phyloP scores from a whole-genome alignment of 108 stramenopile species.

The Chaetoceros muelleri region DNA sequence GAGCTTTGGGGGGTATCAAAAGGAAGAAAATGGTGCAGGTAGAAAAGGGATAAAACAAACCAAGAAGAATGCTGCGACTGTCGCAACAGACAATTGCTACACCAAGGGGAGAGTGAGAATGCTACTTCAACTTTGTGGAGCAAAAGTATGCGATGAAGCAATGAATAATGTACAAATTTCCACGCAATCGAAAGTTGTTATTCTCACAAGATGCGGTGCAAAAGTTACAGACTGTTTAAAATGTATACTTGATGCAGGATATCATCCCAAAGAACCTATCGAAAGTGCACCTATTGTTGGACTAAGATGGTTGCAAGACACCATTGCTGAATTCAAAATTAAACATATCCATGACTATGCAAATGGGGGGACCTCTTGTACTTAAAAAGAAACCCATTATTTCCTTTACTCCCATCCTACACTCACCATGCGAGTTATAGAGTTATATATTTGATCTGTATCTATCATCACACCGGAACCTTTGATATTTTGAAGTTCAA shows the following conservation, averaged over 20 bases:
- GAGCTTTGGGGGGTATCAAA: too few species aligned
- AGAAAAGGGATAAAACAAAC: conserved; percentile 6
- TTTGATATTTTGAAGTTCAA: conserved; percentile 30
- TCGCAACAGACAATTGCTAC: conserved; percentile 2
- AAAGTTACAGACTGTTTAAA: too few species aligned
- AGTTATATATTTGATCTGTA: conserved; percentile 68
- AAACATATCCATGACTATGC: background rate
- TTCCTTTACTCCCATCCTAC: conserved; percentile 44
- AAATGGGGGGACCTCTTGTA: background rate
- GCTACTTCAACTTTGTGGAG: conserved; percentile 34
- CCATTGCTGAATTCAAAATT: background rate
- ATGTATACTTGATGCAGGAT: too few species aligned
- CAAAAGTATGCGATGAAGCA: conserved; percentile 20
- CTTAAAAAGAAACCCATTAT: too few species aligned
- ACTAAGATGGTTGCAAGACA: background rate
- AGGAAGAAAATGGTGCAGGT: conserved; percentile 1
- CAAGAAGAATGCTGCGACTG: conserved; percentile 7
- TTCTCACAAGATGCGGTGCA: too few species aligned
- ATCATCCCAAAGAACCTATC: too few species aligned
- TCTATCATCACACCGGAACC: conserved; percentile 64
- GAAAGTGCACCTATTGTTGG: background rate
- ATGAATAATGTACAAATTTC: too few species aligned
- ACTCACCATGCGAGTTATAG: conserved; percentile 44
- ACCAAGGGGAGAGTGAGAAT: conserved; percentile 15
- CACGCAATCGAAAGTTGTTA: too few species aligned